Evolutionary conservation across 441 rosid species (phyloP).

Genomic region (Erodium chrysanthum): DNA sequence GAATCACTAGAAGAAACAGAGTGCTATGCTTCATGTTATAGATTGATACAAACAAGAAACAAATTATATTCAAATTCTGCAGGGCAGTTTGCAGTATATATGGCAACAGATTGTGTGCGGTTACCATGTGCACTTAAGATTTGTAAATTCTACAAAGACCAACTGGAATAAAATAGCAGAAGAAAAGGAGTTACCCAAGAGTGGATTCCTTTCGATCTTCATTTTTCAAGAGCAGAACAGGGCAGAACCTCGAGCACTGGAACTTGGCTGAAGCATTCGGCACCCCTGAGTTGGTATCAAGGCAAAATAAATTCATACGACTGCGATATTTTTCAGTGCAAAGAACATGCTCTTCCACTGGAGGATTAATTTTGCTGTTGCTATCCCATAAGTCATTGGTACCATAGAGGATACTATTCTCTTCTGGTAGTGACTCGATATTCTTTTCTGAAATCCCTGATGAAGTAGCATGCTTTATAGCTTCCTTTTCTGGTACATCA

Average conservation of each 20-base stretch:
- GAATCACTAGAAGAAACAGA: background rate
- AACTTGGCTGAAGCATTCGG: conserved; percentile 26
- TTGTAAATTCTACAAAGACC: background rate
- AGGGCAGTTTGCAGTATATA: background rate
- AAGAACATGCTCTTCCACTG: conserved; percentile 54
- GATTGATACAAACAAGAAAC: background rate
- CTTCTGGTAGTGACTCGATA: conserved; percentile 23
- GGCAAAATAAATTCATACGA: conserved; percentile 47
- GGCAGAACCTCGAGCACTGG: conserved; percentile 50
- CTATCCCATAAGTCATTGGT: conserved; percentile 52
- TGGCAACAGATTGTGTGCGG: background rate
- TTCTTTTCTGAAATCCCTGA: conserved; percentile 20
- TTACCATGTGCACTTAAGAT: background rate
- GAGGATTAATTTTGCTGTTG: conserved; percentile 33
- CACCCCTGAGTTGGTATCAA: conserved; percentile 28
- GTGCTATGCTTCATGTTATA: background rate
- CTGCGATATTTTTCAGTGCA: conserved; percentile 50
- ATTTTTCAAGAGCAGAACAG: conserved; percentile 57
- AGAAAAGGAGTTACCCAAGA: conserved; percentile 41
- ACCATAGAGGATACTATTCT: conserved; percentile 15
- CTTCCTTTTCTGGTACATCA: conserved; percentile 22
- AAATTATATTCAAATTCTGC: background rate
- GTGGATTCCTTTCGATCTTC: conserved; percentile 25
- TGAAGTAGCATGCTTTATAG: conserved; percentile 19
- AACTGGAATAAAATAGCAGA: conserved; percentile 8